Percentiles rank a stretch among this genome's conserved stretches.
phyloP scores from a whole-genome alignment of 2,329 filamentous ascomycete genomes.

The Alternaria sp. region DNA sequence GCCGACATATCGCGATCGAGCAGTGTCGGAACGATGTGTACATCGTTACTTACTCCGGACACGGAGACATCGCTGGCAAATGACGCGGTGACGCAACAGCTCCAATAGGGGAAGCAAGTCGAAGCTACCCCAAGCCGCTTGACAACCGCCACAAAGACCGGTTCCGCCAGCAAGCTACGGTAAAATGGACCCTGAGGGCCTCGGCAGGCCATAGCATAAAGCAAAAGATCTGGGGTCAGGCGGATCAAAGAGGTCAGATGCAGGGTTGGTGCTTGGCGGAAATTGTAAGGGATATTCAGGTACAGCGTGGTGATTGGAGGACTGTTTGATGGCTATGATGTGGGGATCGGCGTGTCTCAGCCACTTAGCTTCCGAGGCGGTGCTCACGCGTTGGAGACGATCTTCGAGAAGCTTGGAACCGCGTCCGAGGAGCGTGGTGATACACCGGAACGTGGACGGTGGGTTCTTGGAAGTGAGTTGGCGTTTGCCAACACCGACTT shows the following conservation, averaged over 20 bases:
- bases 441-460: not conserved
- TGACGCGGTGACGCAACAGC: constrained; percentile 29
- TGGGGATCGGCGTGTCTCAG: constrained; percentile 30
- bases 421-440: not conserved
- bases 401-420: constrained; percentile 10
- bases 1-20: constrained; percentile 3
- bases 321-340: constrained; percentile 34
- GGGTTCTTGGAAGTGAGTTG: not conserved
- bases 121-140: constrained; percentile 3
- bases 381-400: constrained; percentile 5
- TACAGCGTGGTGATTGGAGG: constrained; percentile 40
- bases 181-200: not conserved
- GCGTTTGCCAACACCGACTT: not conserved
- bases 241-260: constrained; percentile 11
- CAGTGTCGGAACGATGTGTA: constrained; percentile 3
- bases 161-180: constrained; percentile 3
- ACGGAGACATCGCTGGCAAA: constrained; percentile 9
- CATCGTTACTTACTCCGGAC: constrained; percentile 27
- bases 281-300: constrained; percentile 29
- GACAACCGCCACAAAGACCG: not conserved
- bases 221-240: constrained; percentile 7
- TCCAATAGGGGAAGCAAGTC: constrained; percentile 5
- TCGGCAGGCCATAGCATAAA: constrained; percentile 2
- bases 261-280: constrained; percentile 21
- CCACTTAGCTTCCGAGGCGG: constrained; percentile 22